These are phyloP conservation scores for Stenocarpella maydis DNA, from an alignment of 2,329 filamentous ascomycete species.

Conservation along the genomic window DNA sequence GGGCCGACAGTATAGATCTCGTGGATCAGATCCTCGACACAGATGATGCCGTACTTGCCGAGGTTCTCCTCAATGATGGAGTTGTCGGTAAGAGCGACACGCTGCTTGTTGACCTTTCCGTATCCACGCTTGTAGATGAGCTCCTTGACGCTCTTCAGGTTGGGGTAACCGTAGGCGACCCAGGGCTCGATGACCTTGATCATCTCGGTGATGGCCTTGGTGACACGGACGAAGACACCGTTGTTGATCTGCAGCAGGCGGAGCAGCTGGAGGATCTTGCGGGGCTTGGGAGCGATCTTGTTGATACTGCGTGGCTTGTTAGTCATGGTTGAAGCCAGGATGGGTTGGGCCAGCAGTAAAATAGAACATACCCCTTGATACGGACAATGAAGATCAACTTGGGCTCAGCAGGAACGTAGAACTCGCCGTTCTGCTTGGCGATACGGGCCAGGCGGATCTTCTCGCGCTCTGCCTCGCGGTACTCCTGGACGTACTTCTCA, in stretches of 20 bases:
- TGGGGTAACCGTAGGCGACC: conserved; percentile 99
- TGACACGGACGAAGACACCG: conserved; percentile 96
- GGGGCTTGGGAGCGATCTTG: conserved; percentile 99
- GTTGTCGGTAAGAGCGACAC: conserved; percentile 96
- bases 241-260: conserved; percentile 99
- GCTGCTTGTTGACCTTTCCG: conserved; percentile 99
- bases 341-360: conserved; percentile 28
- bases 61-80: conserved; percentile 95
- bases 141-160: conserved; percentile 98
- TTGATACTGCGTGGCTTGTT: conserved; percentile 80
- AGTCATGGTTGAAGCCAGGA: conserved; percentile 26
- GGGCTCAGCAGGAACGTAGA: conserved; percentile 93
- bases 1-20: conserved; percentile 98
- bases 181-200: conserved; percentile 98
- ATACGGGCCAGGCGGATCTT: conserved; percentile 92
- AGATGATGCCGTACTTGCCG: conserved; percentile 98
- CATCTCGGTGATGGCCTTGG: conserved; percentile 96
- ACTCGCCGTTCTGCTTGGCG: conserved; percentile 90
- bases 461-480: conserved; percentile 97
- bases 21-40: conserved; percentile 98
- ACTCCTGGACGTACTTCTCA: conserved; percentile 99
- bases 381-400: conserved; percentile 98
- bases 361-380: conserved; percentile 84
- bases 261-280: conserved; percentile 99
- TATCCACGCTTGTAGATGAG: conserved; percentile 99